These are phyloP conservation scores for Hordeum marinum DNA, from an alignment of 176 grass and related monocot species.

Conservation along the genomic window DNA sequence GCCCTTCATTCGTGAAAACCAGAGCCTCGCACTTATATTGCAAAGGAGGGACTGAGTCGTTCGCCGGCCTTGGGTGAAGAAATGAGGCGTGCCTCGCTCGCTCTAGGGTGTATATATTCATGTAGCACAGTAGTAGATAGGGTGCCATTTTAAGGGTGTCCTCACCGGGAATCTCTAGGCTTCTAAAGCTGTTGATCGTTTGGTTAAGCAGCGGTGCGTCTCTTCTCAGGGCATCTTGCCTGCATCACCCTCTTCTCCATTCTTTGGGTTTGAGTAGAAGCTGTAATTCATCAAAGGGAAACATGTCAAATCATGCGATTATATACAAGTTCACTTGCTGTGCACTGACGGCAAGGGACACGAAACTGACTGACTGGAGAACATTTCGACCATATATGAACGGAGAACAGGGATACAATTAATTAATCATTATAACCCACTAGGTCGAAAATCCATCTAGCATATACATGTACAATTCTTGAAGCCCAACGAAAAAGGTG, in stretches of 20 bases:
- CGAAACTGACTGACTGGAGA: background rate
- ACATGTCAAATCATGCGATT: constrained; percentile 24
- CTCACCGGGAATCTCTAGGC: background rate
- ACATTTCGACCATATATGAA: background rate
- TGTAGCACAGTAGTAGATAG: constrained; percentile 1
- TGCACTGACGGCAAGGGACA: background rate
- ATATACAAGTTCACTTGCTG: constrained; percentile 27
- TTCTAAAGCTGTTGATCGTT: background rate
- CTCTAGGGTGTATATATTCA: constrained; percentile 13
- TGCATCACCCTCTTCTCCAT: background rate
- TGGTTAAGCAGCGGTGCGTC: background rate
- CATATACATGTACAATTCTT: constrained; percentile 64
- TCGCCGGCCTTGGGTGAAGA: background rate
- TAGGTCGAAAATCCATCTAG: constrained; percentile 24
- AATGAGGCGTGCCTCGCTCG: background rate
- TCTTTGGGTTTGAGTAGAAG: background rate
- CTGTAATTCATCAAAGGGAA: background rate
- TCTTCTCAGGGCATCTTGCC: background rate
- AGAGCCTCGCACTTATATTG: constrained; percentile 71
- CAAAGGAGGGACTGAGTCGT: constrained; percentile 38
- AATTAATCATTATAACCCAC: background rate
- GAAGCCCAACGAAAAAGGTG: constrained; percentile 46
- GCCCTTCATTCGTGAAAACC: constrained; percentile 54
- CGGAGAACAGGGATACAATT: background rate
- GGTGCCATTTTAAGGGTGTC: background rate